Base-by-base conservation (phyloP, 2,329 filamentous ascomycete species). In the Trichoderma koningiopsis region DNA sequence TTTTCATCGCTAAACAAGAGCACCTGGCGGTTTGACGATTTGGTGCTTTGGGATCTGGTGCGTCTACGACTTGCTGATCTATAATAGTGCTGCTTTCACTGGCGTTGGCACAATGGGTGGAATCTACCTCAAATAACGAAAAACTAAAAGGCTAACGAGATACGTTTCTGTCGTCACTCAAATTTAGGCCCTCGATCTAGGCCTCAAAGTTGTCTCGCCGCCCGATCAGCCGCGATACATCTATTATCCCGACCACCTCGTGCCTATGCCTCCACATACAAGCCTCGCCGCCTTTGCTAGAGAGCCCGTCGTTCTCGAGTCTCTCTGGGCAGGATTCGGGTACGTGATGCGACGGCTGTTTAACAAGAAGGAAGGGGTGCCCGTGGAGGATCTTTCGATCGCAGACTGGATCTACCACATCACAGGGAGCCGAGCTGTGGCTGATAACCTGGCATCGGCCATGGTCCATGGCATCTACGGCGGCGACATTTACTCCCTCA, bases 401-500 rank as follows among this genome's bases (percentile, higher is more conserved):
- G 74, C 77, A 10, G 76, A 81, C 19, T 82, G 79, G 77, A 73
- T 82, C 53, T 73, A 77, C 43, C 62, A 72, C 19, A 64, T 80
- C 49, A 77, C 71, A 61, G 74, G 75, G 49, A 77, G 76, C 71
- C 66, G 71, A 49, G 69, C 75, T 40, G 72, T 92, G 7, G 88
- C 88, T 16, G 85, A 96, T 73, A 94, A 96, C 74, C 66, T 97
- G 22, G 80, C 89, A 7, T 97, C 93, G 5, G 93, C 90, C 63
- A 81, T 89, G 76, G 75, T 93, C 65, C 96, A 98, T 79, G 96
- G 96, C 53, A 93, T 98, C 70, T 97, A 96, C 79, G 96, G 94
- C 27, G 96, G 96, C 5, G 92, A 97, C 79, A 88, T 97, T 59
- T 89, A 92, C 77, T 86, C 91, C 76, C 83, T 98, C 62, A 97